Evolutionary conservation across 768 basidiomycete species (phyloP).

Genomic region (Suillus plorans): DNA sequence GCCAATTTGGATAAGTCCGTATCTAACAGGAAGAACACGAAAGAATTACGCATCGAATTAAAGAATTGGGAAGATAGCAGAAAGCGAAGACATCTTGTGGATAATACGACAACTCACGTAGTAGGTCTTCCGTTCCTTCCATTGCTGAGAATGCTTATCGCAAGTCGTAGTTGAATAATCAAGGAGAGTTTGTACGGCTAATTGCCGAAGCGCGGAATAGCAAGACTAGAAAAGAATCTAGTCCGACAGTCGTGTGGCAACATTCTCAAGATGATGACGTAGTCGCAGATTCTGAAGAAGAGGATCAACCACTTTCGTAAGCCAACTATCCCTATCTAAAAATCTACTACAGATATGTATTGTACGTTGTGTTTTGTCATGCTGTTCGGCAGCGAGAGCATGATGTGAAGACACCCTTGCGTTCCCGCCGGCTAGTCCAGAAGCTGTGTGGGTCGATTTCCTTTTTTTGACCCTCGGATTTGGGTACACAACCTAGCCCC

Average conservation of each 20-base stretch:
- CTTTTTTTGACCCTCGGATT: background rate
- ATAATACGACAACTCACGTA: constrained; percentile 39
- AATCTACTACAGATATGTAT: background rate
- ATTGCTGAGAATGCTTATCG: background rate
- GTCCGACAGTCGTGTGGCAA: background rate
- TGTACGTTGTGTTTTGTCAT: background rate
- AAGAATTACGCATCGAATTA: constrained; percentile 52
- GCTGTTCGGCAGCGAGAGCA: background rate
- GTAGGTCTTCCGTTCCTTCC: constrained; percentile 26
- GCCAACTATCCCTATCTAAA: background rate
- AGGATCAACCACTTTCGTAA: constrained; percentile 10
- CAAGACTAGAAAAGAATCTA: constrained; percentile 25
- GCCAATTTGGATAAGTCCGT: constrained; percentile 64
- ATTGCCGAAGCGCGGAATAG: constrained; percentile 35
- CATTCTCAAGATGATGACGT: constrained; percentile 12
- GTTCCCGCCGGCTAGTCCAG: background rate
- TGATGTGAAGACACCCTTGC: background rate
- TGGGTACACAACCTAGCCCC: background rate
- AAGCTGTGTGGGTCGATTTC: background rate
- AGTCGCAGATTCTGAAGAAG: constrained; percentile 38
- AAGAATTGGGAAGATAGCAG: constrained; percentile 56
- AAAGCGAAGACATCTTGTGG: constrained; percentile 36
- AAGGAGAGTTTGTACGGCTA: constrained; percentile 35
- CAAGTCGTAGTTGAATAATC: constrained; percentile 19
- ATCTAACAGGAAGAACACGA: constrained; percentile 42